Conservation (phyloP, 73 alveolate species). For the Durusdinium trenchii region DNA sequence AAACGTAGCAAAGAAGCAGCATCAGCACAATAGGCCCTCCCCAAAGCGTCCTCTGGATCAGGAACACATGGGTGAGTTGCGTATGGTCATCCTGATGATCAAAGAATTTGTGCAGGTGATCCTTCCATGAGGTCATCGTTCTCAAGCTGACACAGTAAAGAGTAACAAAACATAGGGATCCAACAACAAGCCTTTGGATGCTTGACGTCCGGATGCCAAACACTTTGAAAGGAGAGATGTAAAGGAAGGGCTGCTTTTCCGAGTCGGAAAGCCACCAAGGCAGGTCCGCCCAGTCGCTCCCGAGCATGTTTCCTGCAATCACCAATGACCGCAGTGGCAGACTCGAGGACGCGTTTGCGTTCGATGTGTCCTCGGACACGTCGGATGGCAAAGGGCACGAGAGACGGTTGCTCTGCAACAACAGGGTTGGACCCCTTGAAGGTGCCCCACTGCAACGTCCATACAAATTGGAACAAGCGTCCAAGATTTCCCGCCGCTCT, state of each 20-base stretch:
- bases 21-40: background rate
- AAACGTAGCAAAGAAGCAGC: background rate
- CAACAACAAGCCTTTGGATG: background rate
- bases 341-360: background rate
- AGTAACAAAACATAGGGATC: background rate
- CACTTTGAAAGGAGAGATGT: background rate
- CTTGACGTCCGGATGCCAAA: background rate
- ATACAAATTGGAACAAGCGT: background rate
- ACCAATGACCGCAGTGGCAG: background rate
- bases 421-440: background rate
- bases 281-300: background rate
- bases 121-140: no score
- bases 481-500: background rate
- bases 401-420: slow-evolving; percentile 26
- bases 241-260: slow-evolving; percentile 24
- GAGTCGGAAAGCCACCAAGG: background rate
- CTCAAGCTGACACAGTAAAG: background rate
- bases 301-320: slow-evolving; percentile 1
- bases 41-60: background rate
- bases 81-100: background rate
- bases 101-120: background rate
- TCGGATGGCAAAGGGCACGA: background rate
- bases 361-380: background rate
- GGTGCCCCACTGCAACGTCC: background rate
- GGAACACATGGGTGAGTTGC: background rate